These are phyloP conservation scores for Talaromyces sp. DNA, from an alignment of 2,329 filamentous ascomycete genomes.

Conservation along the genomic window DNA sequence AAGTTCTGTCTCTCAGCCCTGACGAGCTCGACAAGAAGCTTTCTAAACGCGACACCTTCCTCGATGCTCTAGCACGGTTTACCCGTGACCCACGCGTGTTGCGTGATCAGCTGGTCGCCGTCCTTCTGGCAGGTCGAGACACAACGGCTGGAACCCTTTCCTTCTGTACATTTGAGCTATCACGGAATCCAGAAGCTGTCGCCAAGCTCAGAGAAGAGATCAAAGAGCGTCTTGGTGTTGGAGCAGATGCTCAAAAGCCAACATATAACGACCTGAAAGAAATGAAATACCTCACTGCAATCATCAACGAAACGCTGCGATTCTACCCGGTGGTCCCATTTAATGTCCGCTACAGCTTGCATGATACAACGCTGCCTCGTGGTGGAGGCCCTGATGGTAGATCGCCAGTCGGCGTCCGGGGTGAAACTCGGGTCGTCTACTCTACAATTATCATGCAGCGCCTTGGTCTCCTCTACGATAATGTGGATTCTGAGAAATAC, in stretches of 20 bases:
- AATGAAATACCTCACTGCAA: conserved; percentile 72
- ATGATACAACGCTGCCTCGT: conserved; percentile 67
- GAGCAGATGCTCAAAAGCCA: conserved; percentile 41
- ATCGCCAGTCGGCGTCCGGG: conserved; percentile 41
- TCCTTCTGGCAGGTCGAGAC: conserved; percentile 76
- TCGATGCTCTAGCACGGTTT: conserved; percentile 66
- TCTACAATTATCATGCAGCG: conserved; percentile 50
- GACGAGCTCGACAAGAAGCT: conserved; percentile 67
- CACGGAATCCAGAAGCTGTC: conserved; percentile 60
- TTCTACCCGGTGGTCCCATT: conserved; percentile 74
- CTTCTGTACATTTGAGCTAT: conserved; percentile 78
- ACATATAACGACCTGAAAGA: conserved; percentile 78
- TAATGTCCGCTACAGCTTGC: conserved; percentile 67
- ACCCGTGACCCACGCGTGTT: conserved; percentile 62
- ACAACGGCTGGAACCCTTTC: conserved; percentile 78
- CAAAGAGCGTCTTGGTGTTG: conserved; percentile 67
- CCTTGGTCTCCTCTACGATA: conserved; percentile 43
- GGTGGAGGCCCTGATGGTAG: conserved; percentile 50
- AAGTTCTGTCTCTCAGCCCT: conserved; percentile 61
- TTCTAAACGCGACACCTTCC: conserved; percentile 47
- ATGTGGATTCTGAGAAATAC: conserved; percentile 28
- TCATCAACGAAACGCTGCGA: conserved; percentile 72
- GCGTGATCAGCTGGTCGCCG: conserved; percentile 76
- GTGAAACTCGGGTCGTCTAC: conserved; percentile 46
- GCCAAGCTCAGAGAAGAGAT: conserved; percentile 62